phyloP scores from a whole-genome alignment of 2,329 filamentous ascomycete genomes.

The Ophiostoma sp. region DNA sequence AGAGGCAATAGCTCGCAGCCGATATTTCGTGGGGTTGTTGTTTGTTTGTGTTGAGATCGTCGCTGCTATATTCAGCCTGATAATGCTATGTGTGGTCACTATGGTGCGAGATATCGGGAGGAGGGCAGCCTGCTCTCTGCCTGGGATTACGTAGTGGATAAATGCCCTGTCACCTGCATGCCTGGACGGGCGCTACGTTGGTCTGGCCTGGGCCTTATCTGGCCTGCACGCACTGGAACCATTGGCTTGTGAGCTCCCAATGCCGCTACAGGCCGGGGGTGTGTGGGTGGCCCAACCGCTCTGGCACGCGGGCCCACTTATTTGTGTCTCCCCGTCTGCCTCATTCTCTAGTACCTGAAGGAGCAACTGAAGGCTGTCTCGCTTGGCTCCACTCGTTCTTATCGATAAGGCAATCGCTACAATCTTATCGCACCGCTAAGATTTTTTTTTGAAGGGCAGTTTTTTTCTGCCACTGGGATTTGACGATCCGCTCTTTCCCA shows the following conservation, averaged over 20 bases:
- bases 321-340: background rate
- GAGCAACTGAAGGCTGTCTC: no score
- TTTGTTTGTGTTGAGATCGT: conserved; percentile 17
- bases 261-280: background rate
- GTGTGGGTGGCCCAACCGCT: background rate
- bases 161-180: background rate
- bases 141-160: conserved; percentile 27
- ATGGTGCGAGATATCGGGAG: conserved; percentile 9
- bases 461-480: conserved; percentile 22
- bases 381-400: conserved; percentile 16
- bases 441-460: conserved; percentile 27
- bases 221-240: conserved; percentile 18
- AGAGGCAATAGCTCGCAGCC: background rate
- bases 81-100: conserved; percentile 11
- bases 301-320: conserved; percentile 9
- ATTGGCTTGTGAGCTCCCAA: conserved; percentile 10
- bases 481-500: conserved; percentile 19
- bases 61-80: conserved; percentile 14
- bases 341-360: background rate
- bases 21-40: conserved; percentile 9
- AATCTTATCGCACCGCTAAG: conserved; percentile 26
- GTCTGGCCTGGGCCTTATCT: conserved; percentile 17
- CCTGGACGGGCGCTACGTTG: conserved; percentile 9
- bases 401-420: conserved; percentile 25
- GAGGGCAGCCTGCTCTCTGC: conserved; percentile 20